Base-by-base conservation (phyloP, 345 rosid genomes). In the Eucalyptus virginea region DNA sequence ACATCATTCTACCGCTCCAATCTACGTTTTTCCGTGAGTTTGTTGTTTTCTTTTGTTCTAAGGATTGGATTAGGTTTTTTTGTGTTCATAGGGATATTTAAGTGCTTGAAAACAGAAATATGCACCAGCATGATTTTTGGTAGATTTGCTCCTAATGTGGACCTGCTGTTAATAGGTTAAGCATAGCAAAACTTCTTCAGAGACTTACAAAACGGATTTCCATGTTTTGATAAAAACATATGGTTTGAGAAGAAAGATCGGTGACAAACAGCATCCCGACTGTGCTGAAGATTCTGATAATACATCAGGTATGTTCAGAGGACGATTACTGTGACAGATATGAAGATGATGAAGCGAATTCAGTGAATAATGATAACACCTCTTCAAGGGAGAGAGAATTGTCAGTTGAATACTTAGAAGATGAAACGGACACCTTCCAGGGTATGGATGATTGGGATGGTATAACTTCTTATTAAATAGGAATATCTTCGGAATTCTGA, bases 371-470 rank as follows among this genome's bases (percentile, higher is more conserved):
- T 91, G 90, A 87, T 47, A 89, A 94, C 87, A 87, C 56, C 86
- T 90, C 92, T 89, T 88, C 88, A 9, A 88, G 86, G 88, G 93
- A 87, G 88, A 94, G 92, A 90, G 87, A 90, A 91, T 88, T 96
- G 93, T 94, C 97, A 28, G 93, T 93, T 56, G 98, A 95, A 88
- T 96, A 93, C 93, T 88, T 94, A 92, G 99, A 96, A 94, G 95
- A 94, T 93, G 99, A 95, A 37, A 91, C 92, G 5, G 97, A 96
- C 89, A 89, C 91, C 91, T 95, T 94, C 86, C 94, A 92, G 89
- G 91, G 87, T 83, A 97, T 92, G 87, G 95, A 96, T 95, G 97
- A 97, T 89, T 96, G 96, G 97, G 99, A 97, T 89, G 99, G 99
- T 97, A 95, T 34, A 87, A 56, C 91, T 89, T 88, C 90, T 14